These are phyloP conservation scores for Scheffersomyces illinoinensis DNA, from an alignment of 1,139 yeast species.

Conservation along the genomic window DNA sequence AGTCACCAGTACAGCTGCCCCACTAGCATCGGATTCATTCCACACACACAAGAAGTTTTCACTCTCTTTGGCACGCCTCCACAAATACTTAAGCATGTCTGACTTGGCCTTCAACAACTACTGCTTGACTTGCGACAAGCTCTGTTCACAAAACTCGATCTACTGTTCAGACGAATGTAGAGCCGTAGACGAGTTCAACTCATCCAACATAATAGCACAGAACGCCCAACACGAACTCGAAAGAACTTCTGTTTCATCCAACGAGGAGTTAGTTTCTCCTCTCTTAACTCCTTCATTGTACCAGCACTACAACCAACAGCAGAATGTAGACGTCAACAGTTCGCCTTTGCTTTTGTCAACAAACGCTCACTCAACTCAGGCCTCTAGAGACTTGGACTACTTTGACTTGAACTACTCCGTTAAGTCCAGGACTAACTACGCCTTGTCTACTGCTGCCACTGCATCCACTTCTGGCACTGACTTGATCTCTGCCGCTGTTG, in stretches of 20 bases:
- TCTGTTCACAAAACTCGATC: conserved; percentile 51
- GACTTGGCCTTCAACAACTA: conserved; percentile 63
- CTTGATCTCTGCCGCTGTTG: conserved; percentile 9
- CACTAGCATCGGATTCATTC: background rate
- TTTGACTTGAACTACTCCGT: conserved; percentile 38
- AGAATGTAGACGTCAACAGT: conserved; percentile 14
- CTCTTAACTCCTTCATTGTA: conserved; percentile 37
- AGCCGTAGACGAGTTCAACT: conserved; percentile 38
- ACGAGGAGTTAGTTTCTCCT: conserved; percentile 43
- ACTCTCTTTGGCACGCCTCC: background rate
- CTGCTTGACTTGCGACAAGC: conserved; percentile 65
- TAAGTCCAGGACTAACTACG: conserved; percentile 19
- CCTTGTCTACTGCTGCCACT: conserved; percentile 13
- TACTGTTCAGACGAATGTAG: conserved; percentile 66
- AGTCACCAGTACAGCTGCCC: background rate
- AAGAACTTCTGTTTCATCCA: conserved; percentile 46
- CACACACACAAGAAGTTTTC: background rate
- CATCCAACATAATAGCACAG: conserved; percentile 7
- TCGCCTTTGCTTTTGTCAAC: conserved; percentile 22
- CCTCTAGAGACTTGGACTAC: conserved; percentile 25
- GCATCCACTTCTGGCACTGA: conserved; percentile 7
- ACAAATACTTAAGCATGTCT: conserved; percentile 18
- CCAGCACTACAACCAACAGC: conserved; percentile 20
- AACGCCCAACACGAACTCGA: background rate
- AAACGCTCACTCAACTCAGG: conserved; percentile 4